phyloP scores from a whole-genome alignment of 306 rosid species.

The Phaseolus lunatus region DNA sequence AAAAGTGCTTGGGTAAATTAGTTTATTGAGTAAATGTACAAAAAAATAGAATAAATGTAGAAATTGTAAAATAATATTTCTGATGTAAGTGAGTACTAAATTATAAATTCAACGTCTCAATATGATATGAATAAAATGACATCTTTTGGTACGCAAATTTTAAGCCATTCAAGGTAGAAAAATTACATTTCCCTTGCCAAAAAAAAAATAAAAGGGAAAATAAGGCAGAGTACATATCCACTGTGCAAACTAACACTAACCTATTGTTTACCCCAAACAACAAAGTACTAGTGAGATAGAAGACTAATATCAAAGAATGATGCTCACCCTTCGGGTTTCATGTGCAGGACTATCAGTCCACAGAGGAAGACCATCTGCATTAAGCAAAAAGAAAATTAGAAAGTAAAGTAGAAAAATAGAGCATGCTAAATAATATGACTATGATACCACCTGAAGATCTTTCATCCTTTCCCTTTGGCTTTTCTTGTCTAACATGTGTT shows the following conservation, averaged over 20 bases:
- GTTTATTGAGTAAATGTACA: background rate
- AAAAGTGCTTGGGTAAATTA: slow-evolving; percentile 6
- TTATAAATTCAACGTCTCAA: slow-evolving; percentile 23
- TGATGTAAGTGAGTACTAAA: background rate
- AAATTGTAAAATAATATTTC: background rate
- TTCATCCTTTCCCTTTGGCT: slow-evolving; percentile 48
- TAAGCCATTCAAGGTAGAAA: slow-evolving; percentile 33
- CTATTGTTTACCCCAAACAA: slow-evolving; percentile 13
- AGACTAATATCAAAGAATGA: slow-evolving; percentile 36
- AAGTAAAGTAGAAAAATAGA: slow-evolving; percentile 28
- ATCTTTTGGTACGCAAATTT: background rate
- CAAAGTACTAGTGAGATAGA: slow-evolving; percentile 28
- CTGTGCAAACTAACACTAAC: slow-evolving; percentile 33
- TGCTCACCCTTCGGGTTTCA: slow-evolving; percentile 77
- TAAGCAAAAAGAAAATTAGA: slow-evolving; percentile 34
- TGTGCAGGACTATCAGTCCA: slow-evolving; percentile 54
- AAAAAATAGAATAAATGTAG: slow-evolving; percentile 12
- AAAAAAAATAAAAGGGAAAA: slow-evolving; percentile 4
- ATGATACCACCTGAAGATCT: slow-evolving; percentile 59
- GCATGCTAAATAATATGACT: slow-evolving; percentile 15
- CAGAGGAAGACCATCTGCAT: slow-evolving; percentile 55
- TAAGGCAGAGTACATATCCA: slow-evolving; percentile 31
- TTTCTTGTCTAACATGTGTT: slow-evolving; percentile 57
- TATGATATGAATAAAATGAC: slow-evolving; percentile 8
- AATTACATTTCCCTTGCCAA: background rate